Conservation (phyloP, 345 rosid genomes). For the Moricandia moricandioides region DNA sequence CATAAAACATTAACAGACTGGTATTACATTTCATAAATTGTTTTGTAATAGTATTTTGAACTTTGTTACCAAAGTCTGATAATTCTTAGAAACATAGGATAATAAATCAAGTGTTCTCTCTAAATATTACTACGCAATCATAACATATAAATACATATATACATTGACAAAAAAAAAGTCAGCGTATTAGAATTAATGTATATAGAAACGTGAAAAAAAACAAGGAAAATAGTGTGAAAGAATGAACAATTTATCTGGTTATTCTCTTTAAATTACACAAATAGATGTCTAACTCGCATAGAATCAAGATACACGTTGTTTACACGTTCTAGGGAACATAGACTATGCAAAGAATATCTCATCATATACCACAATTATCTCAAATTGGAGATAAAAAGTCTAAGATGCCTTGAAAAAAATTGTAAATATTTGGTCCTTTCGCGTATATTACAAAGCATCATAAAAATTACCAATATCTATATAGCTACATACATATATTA, state of each 20-base stretch:
- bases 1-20: no score
- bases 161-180: background rate
- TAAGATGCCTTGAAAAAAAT: slow-evolving; percentile 3
- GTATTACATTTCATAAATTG: background rate
- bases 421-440: slow-evolving; percentile 13
- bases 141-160: background rate
- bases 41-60: background rate
- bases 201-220: background rate
- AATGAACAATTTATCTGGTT: background rate
- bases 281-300: slow-evolving; percentile 14
- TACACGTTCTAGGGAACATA: slow-evolving; percentile 21
- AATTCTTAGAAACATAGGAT: background rate
- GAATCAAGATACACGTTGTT: slow-evolving; percentile 20
- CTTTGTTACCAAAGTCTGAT: background rate
- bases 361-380: slow-evolving; percentile 4
- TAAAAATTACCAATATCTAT: no score
- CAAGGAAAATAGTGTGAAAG: background rate
- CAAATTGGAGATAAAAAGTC: slow-evolving; percentile 10
- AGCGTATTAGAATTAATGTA: background rate
- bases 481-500: no score
- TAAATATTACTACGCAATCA: background rate
- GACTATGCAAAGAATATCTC: slow-evolving; percentile 20
- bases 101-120: background rate
- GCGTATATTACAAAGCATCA: background rate
- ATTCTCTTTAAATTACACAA: background rate